phyloP scores from a whole-genome alignment of 352 stramenopile genomes.

The Phytopythium helicoides region DNA sequence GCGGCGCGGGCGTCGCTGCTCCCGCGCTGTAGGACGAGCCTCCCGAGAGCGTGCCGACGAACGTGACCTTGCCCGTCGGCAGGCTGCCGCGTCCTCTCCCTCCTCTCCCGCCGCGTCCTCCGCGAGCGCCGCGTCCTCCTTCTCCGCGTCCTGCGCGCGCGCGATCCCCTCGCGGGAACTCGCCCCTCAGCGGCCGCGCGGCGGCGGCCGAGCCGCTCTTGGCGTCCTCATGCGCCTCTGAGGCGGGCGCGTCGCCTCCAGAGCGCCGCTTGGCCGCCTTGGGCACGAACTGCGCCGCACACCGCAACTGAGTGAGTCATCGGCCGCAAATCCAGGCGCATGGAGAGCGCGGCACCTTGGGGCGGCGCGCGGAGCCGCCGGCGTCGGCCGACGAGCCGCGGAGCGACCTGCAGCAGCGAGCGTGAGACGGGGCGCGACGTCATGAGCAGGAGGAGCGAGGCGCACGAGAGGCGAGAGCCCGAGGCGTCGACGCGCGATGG shows the following conservation, averaged over 20 bases:
- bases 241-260: slow-evolving; percentile 7
- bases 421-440: not conserved
- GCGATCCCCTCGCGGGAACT: slow-evolving; percentile 39
- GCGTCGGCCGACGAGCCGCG: slow-evolving; percentile 36
- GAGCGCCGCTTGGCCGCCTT: slow-evolving; percentile 61
- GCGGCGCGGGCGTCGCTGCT: slow-evolving; percentile 29
- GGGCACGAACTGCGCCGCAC: slow-evolving; percentile 53
- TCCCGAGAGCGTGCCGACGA: slow-evolving; percentile 79
- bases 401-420: slow-evolving; percentile 39
- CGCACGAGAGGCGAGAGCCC: slow-evolving; percentile 63
- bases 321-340: not conserved
- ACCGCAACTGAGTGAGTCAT: not conserved
- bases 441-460: not conserved
- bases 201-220: slow-evolving; percentile 20
- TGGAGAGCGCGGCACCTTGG: slow-evolving; percentile 28
- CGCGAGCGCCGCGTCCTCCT: slow-evolving; percentile 24
- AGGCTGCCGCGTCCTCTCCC: slow-evolving; percentile 49
- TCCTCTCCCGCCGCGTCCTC: slow-evolving; percentile 49
- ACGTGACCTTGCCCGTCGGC: slow-evolving; percentile 58
- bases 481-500: slow-evolving; percentile 69
- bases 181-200: slow-evolving; percentile 22
- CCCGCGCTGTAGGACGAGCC: slow-evolving; percentile 73
- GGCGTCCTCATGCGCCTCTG: slow-evolving; percentile 21
- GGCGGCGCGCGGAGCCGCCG: slow-evolving; percentile 35
- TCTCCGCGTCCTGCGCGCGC: slow-evolving; percentile 27